A percentile compares a stretch with the other conserved stretches of the same genome.
phyloP scores from a whole-genome alignment of 306 rosid species.

The Trichosanthes truncata region DNA sequence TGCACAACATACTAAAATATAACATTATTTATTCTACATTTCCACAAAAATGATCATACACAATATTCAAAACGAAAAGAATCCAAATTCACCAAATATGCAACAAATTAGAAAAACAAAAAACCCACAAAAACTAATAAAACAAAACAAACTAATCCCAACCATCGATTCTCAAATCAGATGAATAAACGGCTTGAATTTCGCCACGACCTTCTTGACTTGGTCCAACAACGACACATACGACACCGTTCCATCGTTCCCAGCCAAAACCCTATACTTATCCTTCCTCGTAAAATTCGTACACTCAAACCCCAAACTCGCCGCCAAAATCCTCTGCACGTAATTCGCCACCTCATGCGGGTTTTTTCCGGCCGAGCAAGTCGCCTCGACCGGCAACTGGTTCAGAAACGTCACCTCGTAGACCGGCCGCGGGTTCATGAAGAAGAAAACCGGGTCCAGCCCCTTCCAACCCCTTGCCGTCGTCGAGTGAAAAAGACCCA shows the following conservation, averaged over 20 bases:
- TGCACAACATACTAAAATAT: too few species aligned
- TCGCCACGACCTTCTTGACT: slow-evolving; percentile 32
- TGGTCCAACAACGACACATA: slow-evolving; percentile 30
- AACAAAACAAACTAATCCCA: background rate
- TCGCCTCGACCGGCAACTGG: slow-evolving; percentile 80
- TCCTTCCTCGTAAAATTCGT: slow-evolving; percentile 83
- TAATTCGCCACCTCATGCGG: slow-evolving; percentile 91
- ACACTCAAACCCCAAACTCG: slow-evolving; percentile 83
- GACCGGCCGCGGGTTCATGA: slow-evolving; percentile 90
- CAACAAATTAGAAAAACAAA: background rate
- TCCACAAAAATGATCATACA: background rate
- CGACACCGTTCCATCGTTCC: slow-evolving; percentile 78
- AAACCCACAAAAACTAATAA: background rate
- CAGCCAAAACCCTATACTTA: slow-evolving; percentile 77
- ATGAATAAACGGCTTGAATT: slow-evolving; percentile 40
- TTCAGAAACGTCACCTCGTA: slow-evolving; percentile 86
- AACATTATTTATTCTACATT: background rate
- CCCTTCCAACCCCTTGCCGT: slow-evolving; percentile 91
- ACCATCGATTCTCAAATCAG: background rate
- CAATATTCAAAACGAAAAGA: background rate
- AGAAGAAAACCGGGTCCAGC: slow-evolving; percentile 75
- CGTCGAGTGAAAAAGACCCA: slow-evolving; percentile 91
- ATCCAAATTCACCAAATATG: background rate
- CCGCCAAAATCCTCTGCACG: slow-evolving; percentile 79
- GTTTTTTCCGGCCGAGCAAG: slow-evolving; percentile 73